These are phyloP conservation scores for Arxiozyma bovina DNA, from an alignment of 1,139 yeast species.

Conservation along the genomic window DNA sequence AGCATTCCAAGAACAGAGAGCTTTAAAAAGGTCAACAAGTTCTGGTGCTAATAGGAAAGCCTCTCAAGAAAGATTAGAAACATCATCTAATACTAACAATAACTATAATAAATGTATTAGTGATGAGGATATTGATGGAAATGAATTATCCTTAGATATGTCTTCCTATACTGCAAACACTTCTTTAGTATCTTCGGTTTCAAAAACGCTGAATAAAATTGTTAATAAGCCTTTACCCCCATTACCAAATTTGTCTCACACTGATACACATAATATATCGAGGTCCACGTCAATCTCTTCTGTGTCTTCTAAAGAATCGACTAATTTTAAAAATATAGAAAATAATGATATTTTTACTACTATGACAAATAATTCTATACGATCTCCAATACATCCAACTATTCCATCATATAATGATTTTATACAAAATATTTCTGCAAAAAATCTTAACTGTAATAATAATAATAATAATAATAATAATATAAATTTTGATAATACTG, in stretches of 20 bases:
- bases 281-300: constrained; percentile 2
- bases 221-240: constrained; percentile 29
- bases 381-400: neutral
- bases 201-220: constrained; percentile 21
- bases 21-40: constrained; percentile 33
- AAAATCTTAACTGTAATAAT: neutral
- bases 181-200: constrained; percentile 5
- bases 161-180: constrained; percentile 6
- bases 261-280: neutral
- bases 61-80: constrained; percentile 2
- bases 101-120: neutral
- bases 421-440: neutral
- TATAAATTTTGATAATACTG: neutral
- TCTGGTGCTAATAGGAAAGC: constrained; percentile 18
- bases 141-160: neutral
- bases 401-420: constrained; percentile 2
- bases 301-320: neutral
- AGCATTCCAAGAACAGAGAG: constrained; percentile 65
- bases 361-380: neutral
- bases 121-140: neutral
- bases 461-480: neutral
- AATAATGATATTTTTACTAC: neutral
- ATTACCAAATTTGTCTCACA: constrained; percentile 14
- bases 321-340: neutral
- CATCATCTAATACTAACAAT: neutral